Evolutionary conservation across 306 rosid species (phyloP), one percentile per base, ranked within the genome.

Genomic region (Cicer arietinum): DNA sequence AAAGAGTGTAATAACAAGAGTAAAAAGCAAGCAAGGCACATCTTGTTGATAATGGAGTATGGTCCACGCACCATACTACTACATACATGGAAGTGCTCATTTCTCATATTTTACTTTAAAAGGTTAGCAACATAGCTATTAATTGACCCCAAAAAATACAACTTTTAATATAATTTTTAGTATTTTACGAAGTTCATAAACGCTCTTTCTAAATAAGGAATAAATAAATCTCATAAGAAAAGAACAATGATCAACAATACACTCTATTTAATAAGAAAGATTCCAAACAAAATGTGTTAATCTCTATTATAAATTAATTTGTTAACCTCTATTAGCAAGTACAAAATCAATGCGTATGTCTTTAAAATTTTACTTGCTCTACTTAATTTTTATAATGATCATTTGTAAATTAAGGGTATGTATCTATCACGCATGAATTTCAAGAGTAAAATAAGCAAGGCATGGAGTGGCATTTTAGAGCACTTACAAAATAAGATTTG

Each of bases 391-490:
- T 39, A 62, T 7, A 62, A 40, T n/a, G 30, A 63, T 40, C 14
- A 8, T 17, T 64, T 10, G 30, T 41, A 8, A 42, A 66, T 44
- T 66, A 64, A 64, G 20, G 16, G 40, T 11, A 40, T 12, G 66
- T 37, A 41, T 62, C 12, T 39, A 62, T 37, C 46, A 39, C 7
- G 18, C 37, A 58, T 42, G 72, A 30, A 41, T 14, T 42, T 7
- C 4, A 9, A 61, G 12, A 42, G 79, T 66, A 79, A 65, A 79
- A 45, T 46, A 66, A 20, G 64, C 57, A 46, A 80, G 5, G 9
- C 1, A 35, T 1, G 35, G 60, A 48, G 77, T 20, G 84, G 77
- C 53, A 68, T 42, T 74, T 48, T 60, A 74, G 80, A 67, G 37
- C 10, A 67, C 2, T 12, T 43, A 6, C 1, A 62, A n/a, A 20